phyloP scores from a whole-genome alignment of 208 protist genomes.

The Crithidia brevicula region DNA sequence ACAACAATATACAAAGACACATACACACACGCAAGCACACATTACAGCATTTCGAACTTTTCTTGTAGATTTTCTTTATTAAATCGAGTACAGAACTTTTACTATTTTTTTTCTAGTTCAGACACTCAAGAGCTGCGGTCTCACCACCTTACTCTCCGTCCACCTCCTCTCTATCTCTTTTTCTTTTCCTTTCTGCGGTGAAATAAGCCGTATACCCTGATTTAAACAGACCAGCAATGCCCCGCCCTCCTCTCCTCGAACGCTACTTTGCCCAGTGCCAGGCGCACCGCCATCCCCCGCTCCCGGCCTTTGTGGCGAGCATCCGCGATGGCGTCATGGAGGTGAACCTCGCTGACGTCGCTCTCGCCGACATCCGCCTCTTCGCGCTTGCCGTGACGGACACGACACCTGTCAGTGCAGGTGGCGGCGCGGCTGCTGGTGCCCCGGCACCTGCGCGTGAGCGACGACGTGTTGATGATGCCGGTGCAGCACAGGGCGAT shows the following conservation, averaged over 20 bases:
- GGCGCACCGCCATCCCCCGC: slow-evolving; percentile 43
- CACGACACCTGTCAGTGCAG: background rate
- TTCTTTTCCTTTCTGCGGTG: too few species aligned
- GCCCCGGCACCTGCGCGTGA: background rate
- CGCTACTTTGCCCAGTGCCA: slow-evolving; percentile 67
- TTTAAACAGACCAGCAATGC: too few species aligned
- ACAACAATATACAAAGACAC: too few species aligned
- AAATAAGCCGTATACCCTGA: too few species aligned
- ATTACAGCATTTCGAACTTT: too few species aligned
- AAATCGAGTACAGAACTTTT: too few species aligned
- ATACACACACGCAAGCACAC: too few species aligned
- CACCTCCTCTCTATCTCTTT: slow-evolving; percentile 5
- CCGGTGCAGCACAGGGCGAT: background rate
- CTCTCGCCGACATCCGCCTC: slow-evolving; percentile 37
- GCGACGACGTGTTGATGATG: background rate
- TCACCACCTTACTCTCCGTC: background rate
- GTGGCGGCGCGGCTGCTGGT: background rate
- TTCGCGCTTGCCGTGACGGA: slow-evolving; percentile 41
- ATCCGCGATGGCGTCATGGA: slow-evolving; percentile 42
- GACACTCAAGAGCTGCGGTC: too few species aligned
- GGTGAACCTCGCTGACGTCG: slow-evolving; percentile 50
- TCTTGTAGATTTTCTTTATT: too few species aligned
- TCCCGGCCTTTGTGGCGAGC: slow-evolving; percentile 44
- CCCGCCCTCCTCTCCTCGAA: slow-evolving; percentile 28
- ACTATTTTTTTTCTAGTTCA: too few species aligned